A percentile compares a stretch with the other conserved stretches of the same genome.
Evolutionary conservation across 2,329 filamentous ascomycete species (phyloP).

Genomic region (Helotiales sp.): DNA sequence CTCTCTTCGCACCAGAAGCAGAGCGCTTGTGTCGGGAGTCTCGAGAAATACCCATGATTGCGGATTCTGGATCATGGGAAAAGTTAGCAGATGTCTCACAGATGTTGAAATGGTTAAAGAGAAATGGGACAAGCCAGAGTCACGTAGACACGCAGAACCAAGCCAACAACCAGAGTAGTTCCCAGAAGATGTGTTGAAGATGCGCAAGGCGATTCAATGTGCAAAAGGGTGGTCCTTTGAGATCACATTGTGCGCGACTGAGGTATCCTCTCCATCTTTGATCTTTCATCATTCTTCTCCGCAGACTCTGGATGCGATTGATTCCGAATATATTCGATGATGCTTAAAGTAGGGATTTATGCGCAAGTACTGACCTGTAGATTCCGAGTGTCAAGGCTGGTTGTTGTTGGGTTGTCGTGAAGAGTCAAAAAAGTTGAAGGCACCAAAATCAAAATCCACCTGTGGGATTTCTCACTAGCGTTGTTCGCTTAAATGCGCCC

Average conservation of each 20-base stretch:
- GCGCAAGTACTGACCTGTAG: conserved; percentile 15
- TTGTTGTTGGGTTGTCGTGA: conserved; percentile 22
- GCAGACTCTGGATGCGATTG: conserved; percentile 5
- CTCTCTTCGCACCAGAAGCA: conserved; percentile 97
- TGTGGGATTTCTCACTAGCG: conserved; percentile 12
- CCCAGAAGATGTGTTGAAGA: conserved; percentile 7
- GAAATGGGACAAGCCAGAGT: conserved; percentile 7
- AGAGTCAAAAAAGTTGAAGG: background rate
- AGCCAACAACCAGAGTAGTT: conserved; percentile 12
- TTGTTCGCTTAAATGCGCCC: background rate
- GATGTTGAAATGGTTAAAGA: background rate
- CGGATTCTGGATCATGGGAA: conserved; percentile 60
- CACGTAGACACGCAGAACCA: conserved; percentile 10
- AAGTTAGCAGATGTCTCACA: conserved; percentile 35
- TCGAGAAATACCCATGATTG: conserved; percentile 99
- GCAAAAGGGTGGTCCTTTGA: background rate
- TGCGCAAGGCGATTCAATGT: background rate
- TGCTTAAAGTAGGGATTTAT: background rate
- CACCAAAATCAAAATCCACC: background rate
- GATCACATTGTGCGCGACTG: conserved; percentile 12
- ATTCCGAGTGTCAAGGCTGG: conserved; percentile 18
- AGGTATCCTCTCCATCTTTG: background rate
- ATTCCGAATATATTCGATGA: background rate
- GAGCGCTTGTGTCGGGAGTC: conserved; percentile 99
- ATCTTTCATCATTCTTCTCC: background rate